A percentile compares a stretch with the other conserved stretches of the same genome.
Conservation (phyloP, 306 rosid genomes). For the Alnus glutinosa region DNA sequence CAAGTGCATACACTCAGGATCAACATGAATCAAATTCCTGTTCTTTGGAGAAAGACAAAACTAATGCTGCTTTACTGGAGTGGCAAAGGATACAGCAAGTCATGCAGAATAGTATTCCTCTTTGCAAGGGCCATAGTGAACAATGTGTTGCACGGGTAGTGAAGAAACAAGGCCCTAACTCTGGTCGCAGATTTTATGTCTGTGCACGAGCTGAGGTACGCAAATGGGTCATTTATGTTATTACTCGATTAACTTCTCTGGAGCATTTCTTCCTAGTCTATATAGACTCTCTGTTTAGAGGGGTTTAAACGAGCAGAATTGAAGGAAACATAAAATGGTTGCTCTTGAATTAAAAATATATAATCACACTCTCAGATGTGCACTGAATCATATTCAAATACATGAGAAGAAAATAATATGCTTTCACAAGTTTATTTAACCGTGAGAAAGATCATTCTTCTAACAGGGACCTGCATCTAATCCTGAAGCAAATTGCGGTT, state of each 20-base stretch:
- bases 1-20: slow-evolving; percentile 39
- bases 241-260: neutral
- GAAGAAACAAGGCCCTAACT: slow-evolving; percentile 82
- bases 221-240: too few relatives aligned
- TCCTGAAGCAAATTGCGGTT: slow-evolving; percentile 90
- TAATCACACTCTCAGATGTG: neutral
- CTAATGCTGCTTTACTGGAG: slow-evolving; percentile 61
- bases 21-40: slow-evolving; percentile 35
- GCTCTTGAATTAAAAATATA: neutral
- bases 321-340: neutral
- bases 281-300: too few relatives aligned
- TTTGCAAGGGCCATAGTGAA: slow-evolving; percentile 86
- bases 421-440: too few relatives aligned
- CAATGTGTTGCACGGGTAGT: slow-evolving; percentile 83
- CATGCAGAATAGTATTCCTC: slow-evolving; percentile 91
- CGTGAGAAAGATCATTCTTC: neutral
- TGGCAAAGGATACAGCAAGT: slow-evolving; percentile 89
- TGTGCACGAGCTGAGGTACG: slow-evolving; percentile 84
- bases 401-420: neutral
- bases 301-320: neutral
- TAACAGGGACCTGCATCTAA: slow-evolving; percentile 85
- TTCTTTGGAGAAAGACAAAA: slow-evolving; percentile 52
- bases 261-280: neutral
- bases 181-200: slow-evolving; percentile 81
- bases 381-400: neutral